Base-by-base conservation (phyloP, 495 filamentous ascomycete genomes). In the Hypoxylon rickii region DNA sequence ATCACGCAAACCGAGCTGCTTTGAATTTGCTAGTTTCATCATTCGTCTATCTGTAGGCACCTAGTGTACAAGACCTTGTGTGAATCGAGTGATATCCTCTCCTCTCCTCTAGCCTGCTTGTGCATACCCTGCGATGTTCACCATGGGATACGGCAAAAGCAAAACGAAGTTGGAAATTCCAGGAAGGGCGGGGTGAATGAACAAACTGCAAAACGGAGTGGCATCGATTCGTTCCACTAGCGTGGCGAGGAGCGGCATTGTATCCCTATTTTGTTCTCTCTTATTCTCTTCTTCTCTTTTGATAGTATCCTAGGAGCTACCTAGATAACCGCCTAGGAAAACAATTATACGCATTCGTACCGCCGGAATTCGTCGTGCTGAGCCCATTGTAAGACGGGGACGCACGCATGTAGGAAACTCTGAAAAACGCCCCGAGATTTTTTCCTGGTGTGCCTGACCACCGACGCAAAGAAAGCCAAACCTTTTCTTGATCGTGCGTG, bases 351-450 rank as follows among this genome's bases (percentile, higher is more conserved):
- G 10, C 24, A 29, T 29, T 29, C 10, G 4, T 29, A 29, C 24
- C 10, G 24, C 24, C 10, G 24, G 24, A 29, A 29, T 29, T 29
- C 24, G 24, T 29, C 24, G 10, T 29, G 10, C 4, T 10, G 24
- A 4, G 24, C 10, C 24, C 10, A 10, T 10, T 29, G 4, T 10
- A 29, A 29, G 10, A 4, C 4, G 24, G 10, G 24, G 4, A 29
- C 10, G 10, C 4, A 29, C 15, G 13, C 20, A 24, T 19, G 17
- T 6, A 37, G n/a, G 11, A 12, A 26, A 32, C 17, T 17, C n/a
- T 13, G 3, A 13, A 18, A 11, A 55, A 55, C 52, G 44, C 52
- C 40, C 11, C 20, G 12, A n/a, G 16, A 7, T 26, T 24, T 15
- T 20, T 34, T 19, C 15, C 43, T 16, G 17, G 16, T 24, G 11